Conservation (phyloP, 495 filamentous ascomycete species). For the Oidiodendron maius region DNA sequence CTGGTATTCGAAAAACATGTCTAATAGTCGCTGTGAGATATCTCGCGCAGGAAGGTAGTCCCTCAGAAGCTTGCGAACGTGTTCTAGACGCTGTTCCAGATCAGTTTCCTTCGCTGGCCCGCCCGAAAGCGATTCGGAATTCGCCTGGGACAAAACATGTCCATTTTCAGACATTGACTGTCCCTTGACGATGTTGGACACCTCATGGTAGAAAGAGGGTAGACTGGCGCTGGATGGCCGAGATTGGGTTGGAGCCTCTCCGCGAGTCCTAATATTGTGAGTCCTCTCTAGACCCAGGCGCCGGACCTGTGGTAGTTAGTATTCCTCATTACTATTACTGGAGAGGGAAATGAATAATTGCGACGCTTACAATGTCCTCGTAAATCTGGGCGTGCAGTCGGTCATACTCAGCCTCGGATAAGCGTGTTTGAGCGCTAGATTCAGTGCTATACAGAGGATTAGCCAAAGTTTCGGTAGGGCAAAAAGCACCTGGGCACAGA, state of each 20-base stretch:
- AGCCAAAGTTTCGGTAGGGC: slow-evolving; percentile 1
- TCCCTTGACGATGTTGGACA: slow-evolving; percentile 9
- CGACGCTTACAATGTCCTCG: slow-evolving; percentile 8
- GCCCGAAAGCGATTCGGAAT: too few species aligned
- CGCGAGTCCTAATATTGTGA: not conserved
- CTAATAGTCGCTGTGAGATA: slow-evolving; percentile 4
- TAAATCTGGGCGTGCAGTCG: slow-evolving; percentile 12
- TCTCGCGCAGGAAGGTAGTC: slow-evolving; percentile 13
- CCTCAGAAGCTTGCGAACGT: slow-evolving; percentile 10
- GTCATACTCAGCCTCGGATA: slow-evolving; percentile 13
- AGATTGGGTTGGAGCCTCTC: not conserved
- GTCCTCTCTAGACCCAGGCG: slow-evolving; percentile 4
- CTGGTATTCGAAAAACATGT: slow-evolving; percentile 14
- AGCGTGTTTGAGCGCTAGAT: slow-evolving; percentile 1
- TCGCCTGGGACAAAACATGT: not conserved
- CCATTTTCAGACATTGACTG: slow-evolving; percentile 1
- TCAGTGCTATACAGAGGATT: slow-evolving; percentile 2
- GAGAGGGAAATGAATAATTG: not conserved
- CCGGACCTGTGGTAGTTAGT: slow-evolving; percentile 8
- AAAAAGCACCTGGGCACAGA: slow-evolving; percentile 3
- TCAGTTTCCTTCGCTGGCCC: slow-evolving; percentile 2
- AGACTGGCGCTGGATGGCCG: slow-evolving; percentile 6
- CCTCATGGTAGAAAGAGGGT: slow-evolving; percentile 10
- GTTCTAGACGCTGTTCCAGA: slow-evolving; percentile 9
- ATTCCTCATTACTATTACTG: too few species aligned